Percentiles rank a stretch among this genome's conserved stretches.
Evolutionary conservation across 2,329 filamentous ascomycete species (phyloP).

Genomic region (Phoma sp.): DNA sequence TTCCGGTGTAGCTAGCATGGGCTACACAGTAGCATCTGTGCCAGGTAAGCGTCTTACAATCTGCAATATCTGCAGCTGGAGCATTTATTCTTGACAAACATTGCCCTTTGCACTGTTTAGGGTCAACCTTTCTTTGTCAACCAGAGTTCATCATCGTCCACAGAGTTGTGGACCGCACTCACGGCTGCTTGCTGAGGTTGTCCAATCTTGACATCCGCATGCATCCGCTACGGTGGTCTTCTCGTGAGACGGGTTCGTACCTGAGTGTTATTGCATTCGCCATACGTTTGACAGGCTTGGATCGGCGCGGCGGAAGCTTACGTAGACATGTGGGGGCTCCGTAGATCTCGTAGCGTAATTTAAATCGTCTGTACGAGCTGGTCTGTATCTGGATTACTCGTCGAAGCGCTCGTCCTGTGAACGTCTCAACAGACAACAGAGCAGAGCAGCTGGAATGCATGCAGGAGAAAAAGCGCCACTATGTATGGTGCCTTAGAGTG

Average conservation of each 20-base stretch:
- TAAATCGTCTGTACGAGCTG: not conserved
- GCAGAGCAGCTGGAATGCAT: slow-evolving; percentile 1
- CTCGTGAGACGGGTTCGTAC: not conserved
- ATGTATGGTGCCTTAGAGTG: slow-evolving; percentile 1
- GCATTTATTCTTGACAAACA: not conserved
- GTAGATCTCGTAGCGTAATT: slow-evolving; percentile 15
- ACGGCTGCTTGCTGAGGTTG: not conserved
- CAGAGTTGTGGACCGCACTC: not conserved
- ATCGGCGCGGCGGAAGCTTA: slow-evolving; percentile 6
- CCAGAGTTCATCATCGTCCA: not conserved
- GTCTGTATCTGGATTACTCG: slow-evolving; percentile 1
- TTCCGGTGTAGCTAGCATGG: not conserved
- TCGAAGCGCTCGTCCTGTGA: not conserved
- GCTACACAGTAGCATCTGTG: not conserved
- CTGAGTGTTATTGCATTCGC: not conserved
- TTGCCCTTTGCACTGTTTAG: not conserved
- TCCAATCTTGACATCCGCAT: not conserved
- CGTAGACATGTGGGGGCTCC: slow-evolving; percentile 10
- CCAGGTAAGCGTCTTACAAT: slow-evolving; percentile 1
- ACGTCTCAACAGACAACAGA: slow-evolving; percentile 5
- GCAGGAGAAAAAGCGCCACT: slow-evolving; percentile 5
- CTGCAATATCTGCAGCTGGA: slow-evolving; percentile 1
- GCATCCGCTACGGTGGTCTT: not conserved
- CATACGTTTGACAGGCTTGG: slow-evolving; percentile 1
- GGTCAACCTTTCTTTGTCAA: not conserved